phyloP scores from a whole-genome alignment of 495 filamentous ascomycete species.

The Chaetomium fimeti region DNA sequence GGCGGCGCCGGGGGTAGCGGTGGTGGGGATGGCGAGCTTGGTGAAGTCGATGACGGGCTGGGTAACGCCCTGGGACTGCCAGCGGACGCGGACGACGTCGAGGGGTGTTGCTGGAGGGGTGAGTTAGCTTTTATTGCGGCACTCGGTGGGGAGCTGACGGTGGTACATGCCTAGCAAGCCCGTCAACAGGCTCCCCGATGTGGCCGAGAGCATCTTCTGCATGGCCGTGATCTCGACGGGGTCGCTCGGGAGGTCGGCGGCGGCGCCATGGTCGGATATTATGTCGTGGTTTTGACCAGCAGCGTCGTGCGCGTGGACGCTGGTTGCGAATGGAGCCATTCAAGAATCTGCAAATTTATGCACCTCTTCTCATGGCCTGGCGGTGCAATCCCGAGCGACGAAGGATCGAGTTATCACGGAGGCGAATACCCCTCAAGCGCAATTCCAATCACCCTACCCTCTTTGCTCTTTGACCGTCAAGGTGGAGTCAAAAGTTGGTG shows the following conservation, averaged over 20 bases:
- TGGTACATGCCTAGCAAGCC: conserved; percentile 73
- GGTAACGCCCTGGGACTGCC: conserved; percentile 73
- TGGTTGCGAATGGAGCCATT: conserved; percentile 24
- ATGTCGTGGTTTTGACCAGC: conserved; percentile 29
- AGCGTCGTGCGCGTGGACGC: conserved; percentile 4
- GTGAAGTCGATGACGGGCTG: conserved; percentile 43
- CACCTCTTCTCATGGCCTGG: conserved; percentile 4
- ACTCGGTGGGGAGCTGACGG: background rate
- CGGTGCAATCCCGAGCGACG: conserved; percentile 8
- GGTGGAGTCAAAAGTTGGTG: conserved; percentile 13
- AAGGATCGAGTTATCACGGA: background rate
- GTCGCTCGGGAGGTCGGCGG: conserved; percentile 36
- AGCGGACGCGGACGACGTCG: conserved; percentile 91
- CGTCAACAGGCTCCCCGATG: conserved; percentile 84
- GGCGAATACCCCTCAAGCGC: conserved; percentile 13
- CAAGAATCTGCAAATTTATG: background rate
- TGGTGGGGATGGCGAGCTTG: conserved; percentile 33
- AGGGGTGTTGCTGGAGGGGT: conserved; percentile 79
- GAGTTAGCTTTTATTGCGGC: conserved; percentile 18
- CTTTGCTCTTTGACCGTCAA: background rate
- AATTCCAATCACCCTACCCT: conserved; percentile 14
- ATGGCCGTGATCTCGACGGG: conserved; percentile 65
- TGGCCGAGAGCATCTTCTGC: conserved; percentile 94
- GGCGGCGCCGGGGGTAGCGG: conserved; percentile 42
- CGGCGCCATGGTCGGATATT: conserved; percentile 17